Conservation (phyloP, 2,329 filamentous ascomycete genomes). For the Penicillium sp. region DNA sequence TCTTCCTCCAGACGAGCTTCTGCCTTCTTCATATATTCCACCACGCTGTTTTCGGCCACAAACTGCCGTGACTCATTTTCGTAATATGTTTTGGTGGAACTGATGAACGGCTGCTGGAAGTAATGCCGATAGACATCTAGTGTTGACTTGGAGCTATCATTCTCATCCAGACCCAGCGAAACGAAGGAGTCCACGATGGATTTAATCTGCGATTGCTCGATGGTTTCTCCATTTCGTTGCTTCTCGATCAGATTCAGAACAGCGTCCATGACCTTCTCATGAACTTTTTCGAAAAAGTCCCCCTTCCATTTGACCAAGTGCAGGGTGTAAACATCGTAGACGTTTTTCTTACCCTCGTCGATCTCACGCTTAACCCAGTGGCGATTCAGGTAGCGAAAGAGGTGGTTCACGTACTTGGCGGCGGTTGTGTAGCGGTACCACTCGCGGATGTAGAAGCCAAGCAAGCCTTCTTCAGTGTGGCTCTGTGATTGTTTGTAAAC, state of each 20-base stretch:
- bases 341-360: conserved; percentile 96
- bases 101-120: conserved; percentile 90
- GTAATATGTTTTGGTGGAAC: conserved; percentile 82
- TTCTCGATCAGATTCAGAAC: conserved; percentile 95
- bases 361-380: conserved; percentile 99
- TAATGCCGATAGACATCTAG: conserved; percentile 90
- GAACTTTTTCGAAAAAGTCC: conserved; percentile 81
- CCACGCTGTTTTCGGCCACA: conserved; percentile 92
- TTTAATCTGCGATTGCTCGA: conserved; percentile 96
- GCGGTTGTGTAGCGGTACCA: conserved; percentile 95
- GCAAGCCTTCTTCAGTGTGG: conserved; percentile 84
- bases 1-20: conserved; percentile 86
- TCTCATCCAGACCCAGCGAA: conserved; percentile 88
- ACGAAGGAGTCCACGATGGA: conserved; percentile 96
- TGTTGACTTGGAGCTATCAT: conserved; percentile 88
- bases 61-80: conserved; percentile 90
- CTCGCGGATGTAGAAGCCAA: conserved; percentile 92
- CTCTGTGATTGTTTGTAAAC: conserved; percentile 71
- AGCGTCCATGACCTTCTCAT: conserved; percentile 87
- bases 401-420: conserved; percentile 94
- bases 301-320: conserved; percentile 94
- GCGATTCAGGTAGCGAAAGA: conserved; percentile 93
- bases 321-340: conserved; percentile 96
- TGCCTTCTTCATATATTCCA: conserved; percentile 99
- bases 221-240: conserved; percentile 95